Conservation (phyloP, 257 asterid species). For the Euphrasia confusa region DNA sequence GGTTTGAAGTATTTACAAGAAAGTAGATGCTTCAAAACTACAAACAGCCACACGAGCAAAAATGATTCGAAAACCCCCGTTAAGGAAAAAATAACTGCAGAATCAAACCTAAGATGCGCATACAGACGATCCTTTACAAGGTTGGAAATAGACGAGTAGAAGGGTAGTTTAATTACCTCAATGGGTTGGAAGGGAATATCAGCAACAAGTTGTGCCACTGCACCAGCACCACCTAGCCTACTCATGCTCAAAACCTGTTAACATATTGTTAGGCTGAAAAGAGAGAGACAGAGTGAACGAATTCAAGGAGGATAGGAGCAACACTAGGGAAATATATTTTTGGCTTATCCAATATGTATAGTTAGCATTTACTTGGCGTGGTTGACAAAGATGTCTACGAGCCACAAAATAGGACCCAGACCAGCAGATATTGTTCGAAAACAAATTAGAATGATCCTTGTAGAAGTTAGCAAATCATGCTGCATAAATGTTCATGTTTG, state of each 20-base stretch:
- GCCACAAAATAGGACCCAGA: too few relatives aligned
- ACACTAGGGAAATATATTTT: neutral
- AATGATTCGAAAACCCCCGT: neutral
- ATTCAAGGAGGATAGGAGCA: neutral
- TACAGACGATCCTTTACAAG: neutral
- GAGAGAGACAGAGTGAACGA: neutral
- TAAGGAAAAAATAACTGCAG: too few relatives aligned
- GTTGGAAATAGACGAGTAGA: neutral
- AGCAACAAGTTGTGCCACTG: slow-evolving; percentile 82
- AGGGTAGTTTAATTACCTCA: slow-evolving; percentile 43
- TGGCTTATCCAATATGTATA: neutral
- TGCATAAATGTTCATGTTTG: too few relatives aligned
- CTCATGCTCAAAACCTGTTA: slow-evolving; percentile 82
- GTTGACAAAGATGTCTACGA: too few relatives aligned
- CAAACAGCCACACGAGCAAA: too few relatives aligned
- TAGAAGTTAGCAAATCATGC: too few relatives aligned
- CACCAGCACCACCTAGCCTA: slow-evolving; percentile 88
- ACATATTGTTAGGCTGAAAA: slow-evolving; percentile 9
- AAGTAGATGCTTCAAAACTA: too few relatives aligned
- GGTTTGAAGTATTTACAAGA: too few relatives aligned
- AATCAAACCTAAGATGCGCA: too few relatives aligned
- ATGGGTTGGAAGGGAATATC: slow-evolving; percentile 66
- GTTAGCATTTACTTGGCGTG: neutral
- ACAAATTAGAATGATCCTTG: too few relatives aligned
- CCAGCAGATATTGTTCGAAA: too few relatives aligned